These are phyloP conservation scores for Erythrophleum ivorense DNA, from an alignment of 331 rosid genomes.

Conservation along the genomic window DNA sequence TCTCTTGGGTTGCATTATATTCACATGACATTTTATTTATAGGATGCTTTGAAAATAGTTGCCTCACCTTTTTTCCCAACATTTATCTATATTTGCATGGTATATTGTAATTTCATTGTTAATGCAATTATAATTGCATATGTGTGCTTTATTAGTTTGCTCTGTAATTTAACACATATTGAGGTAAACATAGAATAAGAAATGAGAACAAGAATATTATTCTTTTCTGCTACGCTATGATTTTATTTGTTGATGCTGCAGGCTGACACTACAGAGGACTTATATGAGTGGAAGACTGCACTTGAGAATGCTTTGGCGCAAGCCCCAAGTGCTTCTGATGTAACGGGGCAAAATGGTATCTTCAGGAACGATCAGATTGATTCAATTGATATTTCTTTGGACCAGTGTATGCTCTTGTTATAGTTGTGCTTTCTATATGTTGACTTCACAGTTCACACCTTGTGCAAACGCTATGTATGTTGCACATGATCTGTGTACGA, in stretches of 20 bases:
- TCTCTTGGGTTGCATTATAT: slow-evolving; percentile 4
- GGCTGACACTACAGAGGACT: slow-evolving; percentile 95
- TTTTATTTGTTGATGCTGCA: slow-evolving; percentile 48
- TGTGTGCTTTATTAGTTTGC: neutral
- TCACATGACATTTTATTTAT: slow-evolving; percentile 6
- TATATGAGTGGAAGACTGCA: slow-evolving; percentile 93
- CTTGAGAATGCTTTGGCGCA: slow-evolving; percentile 86
- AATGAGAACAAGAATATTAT: slow-evolving; percentile 30
- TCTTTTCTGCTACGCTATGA: slow-evolving; percentile 29
- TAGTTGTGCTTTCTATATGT: slow-evolving; percentile 45
- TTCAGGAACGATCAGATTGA: slow-evolving; percentile 71
- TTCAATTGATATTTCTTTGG: slow-evolving; percentile 71
- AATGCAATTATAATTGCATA: neutral
- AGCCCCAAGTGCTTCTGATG: slow-evolving; percentile 71
- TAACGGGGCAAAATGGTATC: slow-evolving; percentile 77
- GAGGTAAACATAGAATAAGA: slow-evolving; percentile 33
- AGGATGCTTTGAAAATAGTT: slow-evolving; percentile 17
- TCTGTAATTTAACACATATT: neutral
- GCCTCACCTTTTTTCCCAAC: neutral
- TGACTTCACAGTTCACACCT: slow-evolving; percentile 37
- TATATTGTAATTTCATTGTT: slow-evolving; percentile 3
- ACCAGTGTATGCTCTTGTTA: slow-evolving; percentile 71
- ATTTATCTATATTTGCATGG: slow-evolving; percentile 16
- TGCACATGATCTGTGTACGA: slow-evolving; percentile 32
- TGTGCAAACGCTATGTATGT: slow-evolving; percentile 29